phyloP scores from a whole-genome alignment of 176 grass and related monocot genomes.

The Alopecurus myosuroides region DNA sequence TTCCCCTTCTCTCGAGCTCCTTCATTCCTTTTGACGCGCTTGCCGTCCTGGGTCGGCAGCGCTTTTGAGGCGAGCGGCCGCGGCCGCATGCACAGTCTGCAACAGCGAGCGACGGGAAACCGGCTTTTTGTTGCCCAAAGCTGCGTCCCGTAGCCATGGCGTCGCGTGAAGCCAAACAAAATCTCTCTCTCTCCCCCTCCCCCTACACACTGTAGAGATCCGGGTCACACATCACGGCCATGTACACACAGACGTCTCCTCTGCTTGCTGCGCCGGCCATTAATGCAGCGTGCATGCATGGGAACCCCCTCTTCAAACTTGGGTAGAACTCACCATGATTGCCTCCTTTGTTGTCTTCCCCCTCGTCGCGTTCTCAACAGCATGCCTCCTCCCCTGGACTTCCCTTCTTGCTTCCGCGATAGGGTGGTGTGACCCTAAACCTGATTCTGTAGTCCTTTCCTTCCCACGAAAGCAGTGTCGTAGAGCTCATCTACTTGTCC shows the following conservation, averaged over 20 bases:
- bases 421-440: not conserved
- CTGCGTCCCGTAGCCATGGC: not conserved
- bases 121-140: conserved; percentile 1
- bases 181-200: not conserved
- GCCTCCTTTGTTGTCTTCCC: conserved; percentile 19
- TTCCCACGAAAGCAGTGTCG: not conserved
- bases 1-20: not conserved
- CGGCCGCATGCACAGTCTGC: not conserved
- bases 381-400: not conserved
- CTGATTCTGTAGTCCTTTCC: not conserved
- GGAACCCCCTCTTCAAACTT: not conserved
- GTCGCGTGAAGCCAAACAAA: not conserved
- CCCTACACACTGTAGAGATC: conserved; percentile 32
- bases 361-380: conserved; percentile 20
- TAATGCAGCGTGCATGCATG: not conserved
- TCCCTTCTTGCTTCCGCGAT: conserved; percentile 4
- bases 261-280: not conserved
- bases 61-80: conserved; percentile 10
- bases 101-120: not conserved
- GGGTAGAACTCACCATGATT: conserved; percentile 28
- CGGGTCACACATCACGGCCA: conserved; percentile 25
- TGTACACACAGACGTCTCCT: conserved; percentile 8
- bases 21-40: not conserved
- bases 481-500: not conserved
- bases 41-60: not conserved